Base-by-base conservation (phyloP, 441 rosid species). In the Lepidium campestre region DNA sequence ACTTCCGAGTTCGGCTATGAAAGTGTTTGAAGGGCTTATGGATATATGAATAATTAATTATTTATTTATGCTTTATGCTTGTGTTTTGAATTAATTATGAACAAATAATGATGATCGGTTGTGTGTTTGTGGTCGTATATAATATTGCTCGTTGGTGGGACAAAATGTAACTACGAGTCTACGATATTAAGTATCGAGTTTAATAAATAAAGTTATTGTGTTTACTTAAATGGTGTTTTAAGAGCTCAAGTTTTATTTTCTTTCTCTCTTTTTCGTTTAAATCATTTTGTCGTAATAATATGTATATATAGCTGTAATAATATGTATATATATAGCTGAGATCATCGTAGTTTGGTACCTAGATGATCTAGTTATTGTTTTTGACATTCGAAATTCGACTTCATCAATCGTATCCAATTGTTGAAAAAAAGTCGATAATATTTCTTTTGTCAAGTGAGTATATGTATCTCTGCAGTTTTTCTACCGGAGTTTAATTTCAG, bases 1-100 rank as follows among this genome's bases (percentile, higher is more conserved):
- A 17, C 78, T 93, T 74, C 98, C 97, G 0, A 78, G 59, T 58
- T 87, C 93, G 40, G 91, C 94, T 27, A 88, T 93, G 97, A 76
- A 77, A 42, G 72, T 57, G 41, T 93, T 90, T 39, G 81, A 88
- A 73, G 74, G 76, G 56, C 60, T 85, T n/a, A 75, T 85, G 84
- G 65, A 79, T 71, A 69, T 81, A 44, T 79, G 71, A 79, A 39
- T 14, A 7, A 22, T 11, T 4, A 13, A 13, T n/a, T 45, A 37
- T 4, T n/a, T 45, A 37, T 4, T 7, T 34, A 20, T 44, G 56
- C 2, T 58, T 11, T 71, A 29, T 56, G 44, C 18, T 4, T 41
- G 45, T 56, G 10, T 64, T 64, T 40, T 72, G n/a, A 56, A 48
- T 50, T 25, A 35, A 22, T 10, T 52, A 50, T 57, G 25, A 45